Base-by-base conservation (phyloP, 352 stramenopile species). In the Globisporangium cederbergense region DNA sequence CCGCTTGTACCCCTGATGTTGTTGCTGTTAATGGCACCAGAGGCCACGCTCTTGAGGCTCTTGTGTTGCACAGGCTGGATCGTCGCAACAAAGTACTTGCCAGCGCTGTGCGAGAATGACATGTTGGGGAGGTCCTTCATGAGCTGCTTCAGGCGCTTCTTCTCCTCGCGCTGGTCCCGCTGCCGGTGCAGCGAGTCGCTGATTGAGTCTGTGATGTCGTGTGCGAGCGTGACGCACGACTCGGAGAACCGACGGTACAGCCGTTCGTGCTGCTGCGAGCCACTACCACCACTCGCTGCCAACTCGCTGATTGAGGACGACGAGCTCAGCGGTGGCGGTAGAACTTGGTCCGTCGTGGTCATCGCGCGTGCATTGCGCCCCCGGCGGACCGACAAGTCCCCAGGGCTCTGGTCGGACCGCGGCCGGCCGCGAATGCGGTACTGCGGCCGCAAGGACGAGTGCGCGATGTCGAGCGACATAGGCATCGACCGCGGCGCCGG, bases 121-220 rank as follows among this genome's bases (percentile, higher is more conserved):
- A 92, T 92, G 66, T 92, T 92, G 3, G 83, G 83, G 60, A 92
- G 55, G 56, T 92, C 72, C 49, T 83, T 88, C 63, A 88, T 81
- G 10, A 90, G 58, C 42, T 75, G 62, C 47, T 81, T 79, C 25
- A 81, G 71, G 2, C 75, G 73, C 32, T 74, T 77, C 53, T 79
- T 73, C 25, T 88, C 36, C 40, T 87, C 74, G 47, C 78, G 75
- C n/a, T 73, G 73, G 14, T 83, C 78, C 4, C 77, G 75, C 62
- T 84, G 70, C 38, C 70, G 69, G 54, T 83, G 68, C 13, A 87
- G 58, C 43, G 76, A 68, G 49, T 84, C 76, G 4, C 66, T 62
- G 38, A 68, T 68, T 22, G 62, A 75, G 22, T 65, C 38, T 57
- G 51, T 20, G 58, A 74, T 46, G 63, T 75, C 8, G 57, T 67